A percentile compares a stretch with the other conserved stretches of the same genome.
These are phyloP conservation scores for Claviceps citrina DNA, from an alignment of 2,329 filamentous ascomycete genomes.

Conservation along the genomic window DNA sequence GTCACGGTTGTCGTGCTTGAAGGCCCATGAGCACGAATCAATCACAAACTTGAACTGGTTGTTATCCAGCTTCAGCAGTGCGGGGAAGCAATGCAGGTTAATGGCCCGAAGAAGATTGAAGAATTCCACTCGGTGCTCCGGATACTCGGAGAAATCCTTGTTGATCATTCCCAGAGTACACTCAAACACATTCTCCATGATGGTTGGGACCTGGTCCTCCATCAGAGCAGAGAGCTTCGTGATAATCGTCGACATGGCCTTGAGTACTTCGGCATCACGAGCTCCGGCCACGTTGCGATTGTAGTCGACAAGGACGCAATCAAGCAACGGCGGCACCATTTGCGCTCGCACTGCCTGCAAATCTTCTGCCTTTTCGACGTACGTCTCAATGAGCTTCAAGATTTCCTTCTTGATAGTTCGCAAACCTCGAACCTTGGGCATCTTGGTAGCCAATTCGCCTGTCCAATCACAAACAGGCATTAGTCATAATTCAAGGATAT, in stretches of 20 bases:
- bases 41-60: constrained; percentile 99
- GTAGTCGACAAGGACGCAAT: constrained; percentile 89
- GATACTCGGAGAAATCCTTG: constrained; percentile 99
- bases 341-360: constrained; percentile 81
- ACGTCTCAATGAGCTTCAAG: constrained; percentile 92
- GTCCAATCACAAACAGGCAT: neutral
- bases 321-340: constrained; percentile 88
- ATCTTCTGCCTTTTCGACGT: constrained; percentile 96
- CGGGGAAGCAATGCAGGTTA: constrained; percentile 92
- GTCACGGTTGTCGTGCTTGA: constrained; percentile 97
- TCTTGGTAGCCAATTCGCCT: constrained; percentile 91
- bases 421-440: constrained; percentile 86
- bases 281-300: constrained; percentile 93
- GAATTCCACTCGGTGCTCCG: constrained; percentile 97
- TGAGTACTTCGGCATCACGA: constrained; percentile 88
- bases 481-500: neutral
- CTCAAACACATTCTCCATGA: constrained; percentile 98
- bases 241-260: constrained; percentile 95
- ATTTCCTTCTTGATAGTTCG: constrained; percentile 99
- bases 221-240: constrained; percentile 89
- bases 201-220: constrained; percentile 94
- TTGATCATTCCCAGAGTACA: constrained; percentile 99
- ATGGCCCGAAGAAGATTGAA: constrained; percentile 94
- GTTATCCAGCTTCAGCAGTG: constrained; percentile 83
- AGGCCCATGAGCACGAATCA: constrained; percentile 99